Evolutionary conservation across 805 yeast genomes (phyloP).

Genomic region (Candida hungchunana): DNA sequence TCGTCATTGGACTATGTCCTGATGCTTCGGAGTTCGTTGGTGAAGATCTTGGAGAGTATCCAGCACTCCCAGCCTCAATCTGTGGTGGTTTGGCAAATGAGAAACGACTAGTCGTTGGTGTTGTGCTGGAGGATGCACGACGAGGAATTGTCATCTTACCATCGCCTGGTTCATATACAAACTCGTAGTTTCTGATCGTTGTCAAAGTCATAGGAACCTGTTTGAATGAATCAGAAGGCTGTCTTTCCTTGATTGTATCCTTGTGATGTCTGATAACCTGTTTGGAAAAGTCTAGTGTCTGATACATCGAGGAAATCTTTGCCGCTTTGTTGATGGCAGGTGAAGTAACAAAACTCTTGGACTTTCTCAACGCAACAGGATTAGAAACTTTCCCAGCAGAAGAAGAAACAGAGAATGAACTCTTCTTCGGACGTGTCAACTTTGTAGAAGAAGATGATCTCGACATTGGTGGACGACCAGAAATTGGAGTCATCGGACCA

Average conservation of each 20-base stretch:
- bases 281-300: constrained; percentile 27
- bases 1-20: constrained; percentile 20
- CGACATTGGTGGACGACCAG: constrained; percentile 10
- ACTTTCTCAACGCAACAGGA: constrained; percentile 19
- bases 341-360: constrained; percentile 21
- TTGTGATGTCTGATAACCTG: not conserved
- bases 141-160: constrained; percentile 16
- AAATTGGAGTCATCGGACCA: constrained; percentile 14
- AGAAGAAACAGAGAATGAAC: constrained; percentile 12
- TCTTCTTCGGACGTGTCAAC: constrained; percentile 21
- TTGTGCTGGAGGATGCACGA: constrained; percentile 16
- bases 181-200: constrained; percentile 22
- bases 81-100: constrained; percentile 23
- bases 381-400: constrained; percentile 2
- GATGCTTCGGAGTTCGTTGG: constrained; percentile 26
- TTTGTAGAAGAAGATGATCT: constrained; percentile 23
- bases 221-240: not conserved
- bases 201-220: constrained; percentile 11
- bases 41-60: constrained; percentile 22
- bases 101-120: constrained; percentile 20
- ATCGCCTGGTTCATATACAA: constrained; percentile 23
- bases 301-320: constrained; percentile 14
- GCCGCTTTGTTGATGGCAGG: not conserved
- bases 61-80: constrained; percentile 15
- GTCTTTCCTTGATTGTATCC: constrained; percentile 1